Evolutionary conservation across 306 rosid genomes (phyloP), one percentile per base, ranked within the genome.

Genomic region (Lablab purpureus): DNA sequence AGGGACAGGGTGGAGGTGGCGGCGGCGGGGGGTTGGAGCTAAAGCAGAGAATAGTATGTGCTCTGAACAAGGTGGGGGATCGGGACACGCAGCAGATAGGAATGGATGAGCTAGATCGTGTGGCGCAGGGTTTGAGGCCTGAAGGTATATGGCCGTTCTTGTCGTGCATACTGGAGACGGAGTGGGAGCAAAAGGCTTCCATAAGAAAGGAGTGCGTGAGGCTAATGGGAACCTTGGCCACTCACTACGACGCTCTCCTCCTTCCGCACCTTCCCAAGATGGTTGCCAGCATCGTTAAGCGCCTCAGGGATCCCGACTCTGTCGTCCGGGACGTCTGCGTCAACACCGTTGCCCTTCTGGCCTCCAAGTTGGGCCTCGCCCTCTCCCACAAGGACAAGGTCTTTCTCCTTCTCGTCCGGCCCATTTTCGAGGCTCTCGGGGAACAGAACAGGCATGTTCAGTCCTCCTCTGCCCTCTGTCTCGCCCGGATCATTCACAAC

Each of bases 381-480:
- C 15, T 43, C 5, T 2, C 15, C 1, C 15, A 36, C 12, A 84
- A 34, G 22, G 84, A 83, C 11, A 87, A 84, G 50, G 84, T 86
- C 32, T 90, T 94, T 77, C 73, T 91, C 32, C 68, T 79, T 8
- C 45, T 94, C 2, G 93, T 87, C 1, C 87, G 86, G 73, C 96
- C 97, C 0, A 83, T 94, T 43, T 91, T 94, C 15, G 94, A 94
- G 54, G 90, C 96, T 23, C 83, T 94, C 23, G 97, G 96, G 0
- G 97, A 94, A 74, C 98, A 94, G 40, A 90, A 90, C 52, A 91
- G 81, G 91, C 92, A 91, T 69, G 82, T 91, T 55, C 98, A 94
- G 81, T 71, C 83, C 2, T 86, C 89, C 69, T 86, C 97, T 0
- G 96, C 97, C 2, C 74, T 86, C 40, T 94, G 92, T 65, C 81